phyloP scores from a whole-genome alignment of 2,329 filamentous ascomycete genomes.

The Neophaeococcomyces aloes region DNA sequence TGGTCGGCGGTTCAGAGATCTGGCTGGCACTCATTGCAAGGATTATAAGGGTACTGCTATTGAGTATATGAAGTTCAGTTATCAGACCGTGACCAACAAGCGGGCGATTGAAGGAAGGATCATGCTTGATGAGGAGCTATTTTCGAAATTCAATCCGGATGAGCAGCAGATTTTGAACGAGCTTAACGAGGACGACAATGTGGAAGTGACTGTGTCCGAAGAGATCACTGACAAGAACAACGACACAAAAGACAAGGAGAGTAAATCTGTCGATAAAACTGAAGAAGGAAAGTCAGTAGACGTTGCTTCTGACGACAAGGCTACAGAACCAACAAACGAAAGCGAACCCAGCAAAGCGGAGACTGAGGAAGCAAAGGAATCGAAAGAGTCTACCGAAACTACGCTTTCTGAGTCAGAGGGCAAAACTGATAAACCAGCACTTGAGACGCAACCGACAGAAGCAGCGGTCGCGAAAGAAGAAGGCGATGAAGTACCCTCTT shows the following conservation, averaged over 20 bases:
- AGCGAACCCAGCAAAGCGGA: background rate
- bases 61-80: constrained; percentile 6
- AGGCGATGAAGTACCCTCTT: background rate
- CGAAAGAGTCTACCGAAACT: background rate
- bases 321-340: too few relatives aligned
- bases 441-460: background rate
- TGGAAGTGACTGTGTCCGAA: constrained; percentile 2
- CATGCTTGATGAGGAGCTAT: constrained; percentile 7
- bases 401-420: background rate
- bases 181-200: constrained; percentile 4
- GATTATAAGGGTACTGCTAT: constrained; percentile 12
- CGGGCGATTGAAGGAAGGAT: constrained; percentile 4
- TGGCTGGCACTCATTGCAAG: constrained; percentile 10
- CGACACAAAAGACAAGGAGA: background rate
- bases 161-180: constrained; percentile 1
- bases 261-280: constrained; percentile 3
- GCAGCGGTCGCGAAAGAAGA: background rate
- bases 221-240: background rate
- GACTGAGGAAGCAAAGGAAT: background rate
- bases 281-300: constrained; percentile 1
- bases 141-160: constrained; percentile 8
- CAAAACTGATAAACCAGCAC: background rate
- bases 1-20: constrained; percentile 10
- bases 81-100: constrained; percentile 5
- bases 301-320: too few relatives aligned